Conservation (phyloP, 75 land plant genomes). For the Chamaecyparis obtusa region DNA sequence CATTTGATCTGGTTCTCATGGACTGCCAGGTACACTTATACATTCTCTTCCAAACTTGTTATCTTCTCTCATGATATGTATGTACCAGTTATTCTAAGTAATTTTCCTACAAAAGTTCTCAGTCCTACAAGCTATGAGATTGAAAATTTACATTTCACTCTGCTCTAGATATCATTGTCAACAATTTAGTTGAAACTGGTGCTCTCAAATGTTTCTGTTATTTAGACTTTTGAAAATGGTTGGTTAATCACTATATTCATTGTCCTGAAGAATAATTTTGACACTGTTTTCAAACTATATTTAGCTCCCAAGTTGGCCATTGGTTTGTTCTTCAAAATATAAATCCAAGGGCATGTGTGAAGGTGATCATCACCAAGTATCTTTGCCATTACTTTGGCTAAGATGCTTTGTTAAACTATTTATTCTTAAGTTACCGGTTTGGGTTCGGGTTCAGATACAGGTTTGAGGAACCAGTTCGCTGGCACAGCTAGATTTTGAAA, state of each 20-base stretch:
- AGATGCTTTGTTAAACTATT: background rate
- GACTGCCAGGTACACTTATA: conserved; percentile 67
- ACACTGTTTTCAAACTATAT: background rate
- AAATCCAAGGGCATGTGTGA: background rate
- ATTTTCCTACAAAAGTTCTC: background rate
- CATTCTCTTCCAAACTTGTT: background rate
- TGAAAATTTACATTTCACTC: background rate
- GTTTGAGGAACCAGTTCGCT: no score
- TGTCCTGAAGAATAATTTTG: background rate
- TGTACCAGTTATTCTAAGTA: background rate
- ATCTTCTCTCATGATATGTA: background rate
- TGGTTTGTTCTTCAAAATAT: background rate
- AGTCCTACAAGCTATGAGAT: background rate
- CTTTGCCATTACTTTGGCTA: background rate
- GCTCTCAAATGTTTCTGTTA: background rate
- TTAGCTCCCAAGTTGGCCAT: background rate
- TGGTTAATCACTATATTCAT: background rate
- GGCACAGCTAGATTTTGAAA: no score
- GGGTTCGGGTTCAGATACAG: no score
- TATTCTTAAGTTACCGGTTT: background rate
- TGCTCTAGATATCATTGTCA: background rate
- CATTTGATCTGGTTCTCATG: conserved; percentile 74
- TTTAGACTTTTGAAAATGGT: background rate
- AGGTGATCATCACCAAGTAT: background rate
- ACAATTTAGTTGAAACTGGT: background rate